These are phyloP conservation scores for Colletotrichum echinochloae DNA, from an alignment of 2,329 filamentous ascomycete species.

Conservation along the genomic window DNA sequence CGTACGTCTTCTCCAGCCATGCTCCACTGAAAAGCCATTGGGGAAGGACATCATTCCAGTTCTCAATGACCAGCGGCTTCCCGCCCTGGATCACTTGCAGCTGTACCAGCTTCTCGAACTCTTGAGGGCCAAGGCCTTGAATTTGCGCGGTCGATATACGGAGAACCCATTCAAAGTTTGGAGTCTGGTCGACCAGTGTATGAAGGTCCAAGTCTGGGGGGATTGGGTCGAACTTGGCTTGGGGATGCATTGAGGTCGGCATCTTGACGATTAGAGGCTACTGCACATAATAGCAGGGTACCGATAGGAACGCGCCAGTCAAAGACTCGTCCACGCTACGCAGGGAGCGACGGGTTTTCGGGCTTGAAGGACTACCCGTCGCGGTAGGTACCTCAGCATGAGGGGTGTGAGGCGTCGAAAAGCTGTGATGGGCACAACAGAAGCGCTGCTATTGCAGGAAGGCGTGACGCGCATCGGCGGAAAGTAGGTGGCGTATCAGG, in stretches of 20 bases:
- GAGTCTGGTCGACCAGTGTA: constrained; percentile 78
- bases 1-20: constrained; percentile 84
- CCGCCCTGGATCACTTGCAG: constrained; percentile 87
- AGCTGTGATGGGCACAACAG: not conserved
- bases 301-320: not conserved
- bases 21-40: constrained; percentile 80
- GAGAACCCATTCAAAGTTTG: constrained; percentile 89
- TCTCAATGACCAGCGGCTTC: constrained; percentile 90
- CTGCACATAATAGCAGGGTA: not conserved
- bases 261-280: constrained; percentile 61
- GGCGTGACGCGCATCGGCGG: constrained; percentile 14
- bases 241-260: constrained; percentile 79
- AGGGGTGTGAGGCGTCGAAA: not conserved
- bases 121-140: constrained; percentile 77
- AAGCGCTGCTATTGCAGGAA: not conserved
- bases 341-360: no score
- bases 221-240: constrained; percentile 92
- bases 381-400: no score
- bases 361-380: no score
- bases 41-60: constrained; percentile 82
- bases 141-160: constrained; percentile 85
- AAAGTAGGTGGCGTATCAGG: constrained; percentile 20
- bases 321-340: not conserved
- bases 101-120: constrained; percentile 87
- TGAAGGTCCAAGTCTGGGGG: constrained; percentile 85